Base-by-base conservation (phyloP, 1,139 yeast genomes). In the Suhomyces yuchorum region DNA sequence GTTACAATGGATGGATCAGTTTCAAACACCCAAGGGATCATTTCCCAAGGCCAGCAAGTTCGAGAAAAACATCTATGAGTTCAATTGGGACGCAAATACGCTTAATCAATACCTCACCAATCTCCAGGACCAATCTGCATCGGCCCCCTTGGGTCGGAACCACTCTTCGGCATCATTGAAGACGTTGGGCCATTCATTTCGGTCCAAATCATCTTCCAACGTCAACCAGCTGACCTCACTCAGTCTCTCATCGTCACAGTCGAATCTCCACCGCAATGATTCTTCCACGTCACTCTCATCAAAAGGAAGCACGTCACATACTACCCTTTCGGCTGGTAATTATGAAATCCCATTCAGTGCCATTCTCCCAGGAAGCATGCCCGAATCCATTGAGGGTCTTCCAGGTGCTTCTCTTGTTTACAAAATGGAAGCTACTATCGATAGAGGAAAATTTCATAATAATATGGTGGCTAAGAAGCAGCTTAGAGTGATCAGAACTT, bases 341-440 rank as follows among this genome's bases (percentile, higher is more conserved):
- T 91, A 93, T 63, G 96, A 89, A 61, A 81, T 93, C 57, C 98
- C 99, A 0, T 93, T 93, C 62, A 85, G 87, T 53, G 80, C 95
- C 1, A 78, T 91, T 24, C 63, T 93, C 15, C 97, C 97, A 0
- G 98, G 98, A 0, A 78, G 82, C 35, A 76, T 88, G 48, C 85
- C 91, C 0, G 99, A 93, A 66, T 85, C 96, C 26, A 85, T 93
- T 8, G 97, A 92, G 63, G 97, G 97, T 2, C 74, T 91, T 43
- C 92, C 92, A 1, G 91, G 93, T 18, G 96, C 91, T 14, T 81
- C 88, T 3, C 77, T 89, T n/a, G 77, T 83, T 8, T 93, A 93
- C 67, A 80, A 83, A 55, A 62, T 93, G 45, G 88, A 87, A 54
- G 96, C 97, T 1, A 75, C 79, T 5, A 81, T 93, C 20, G 98